Conservation (phyloP, 495 filamentous ascomycete species). For the Aeminium ludgeri region DNA sequence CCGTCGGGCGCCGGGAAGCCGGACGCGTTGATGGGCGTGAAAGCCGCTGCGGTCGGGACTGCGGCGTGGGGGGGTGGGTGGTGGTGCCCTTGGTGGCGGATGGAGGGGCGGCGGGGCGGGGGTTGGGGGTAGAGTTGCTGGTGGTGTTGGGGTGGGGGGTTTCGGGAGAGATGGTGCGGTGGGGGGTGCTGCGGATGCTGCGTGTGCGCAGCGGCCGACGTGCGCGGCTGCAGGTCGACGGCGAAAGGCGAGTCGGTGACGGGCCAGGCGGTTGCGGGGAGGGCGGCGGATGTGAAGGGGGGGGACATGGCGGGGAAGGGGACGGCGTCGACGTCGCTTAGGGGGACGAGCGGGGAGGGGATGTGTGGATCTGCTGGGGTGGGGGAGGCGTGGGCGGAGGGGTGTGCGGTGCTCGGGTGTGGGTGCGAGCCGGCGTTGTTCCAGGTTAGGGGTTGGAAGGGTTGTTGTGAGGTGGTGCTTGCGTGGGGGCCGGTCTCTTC, state of each 20-base stretch:
- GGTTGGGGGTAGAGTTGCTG: too few relatives aligned
- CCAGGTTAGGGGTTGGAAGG: conserved; percentile 27
- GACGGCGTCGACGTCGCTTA: conserved; percentile 7
- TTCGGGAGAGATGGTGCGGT: too few relatives aligned
- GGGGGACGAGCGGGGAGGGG: conserved; percentile 5
- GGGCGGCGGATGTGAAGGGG: background rate
- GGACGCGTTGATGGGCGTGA: conserved; percentile 6
- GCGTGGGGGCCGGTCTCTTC: conserved; percentile 30
- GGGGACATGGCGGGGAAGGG: conserved; percentile 14
- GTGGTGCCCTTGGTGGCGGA: too few relatives aligned
- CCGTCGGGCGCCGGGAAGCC: too few relatives aligned
- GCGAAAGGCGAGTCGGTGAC: conserved; percentile 10
- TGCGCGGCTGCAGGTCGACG: conserved; percentile 12
- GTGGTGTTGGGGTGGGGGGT: too few relatives aligned
- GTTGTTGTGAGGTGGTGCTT: conserved; percentile 15
- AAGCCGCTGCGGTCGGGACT: background rate
- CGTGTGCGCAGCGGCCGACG: background rate
- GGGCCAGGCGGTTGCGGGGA: background rate
- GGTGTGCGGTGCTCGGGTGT: background rate
- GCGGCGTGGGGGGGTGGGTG: too few relatives aligned
- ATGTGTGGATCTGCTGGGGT: background rate
- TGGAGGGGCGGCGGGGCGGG: too few relatives aligned
- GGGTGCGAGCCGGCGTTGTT: conserved; percentile 17
- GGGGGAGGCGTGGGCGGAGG: background rate
- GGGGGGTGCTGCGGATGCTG: background rate